Conservation (phyloP, 768 basidiomycete species). For the Zangia roseola region DNA sequence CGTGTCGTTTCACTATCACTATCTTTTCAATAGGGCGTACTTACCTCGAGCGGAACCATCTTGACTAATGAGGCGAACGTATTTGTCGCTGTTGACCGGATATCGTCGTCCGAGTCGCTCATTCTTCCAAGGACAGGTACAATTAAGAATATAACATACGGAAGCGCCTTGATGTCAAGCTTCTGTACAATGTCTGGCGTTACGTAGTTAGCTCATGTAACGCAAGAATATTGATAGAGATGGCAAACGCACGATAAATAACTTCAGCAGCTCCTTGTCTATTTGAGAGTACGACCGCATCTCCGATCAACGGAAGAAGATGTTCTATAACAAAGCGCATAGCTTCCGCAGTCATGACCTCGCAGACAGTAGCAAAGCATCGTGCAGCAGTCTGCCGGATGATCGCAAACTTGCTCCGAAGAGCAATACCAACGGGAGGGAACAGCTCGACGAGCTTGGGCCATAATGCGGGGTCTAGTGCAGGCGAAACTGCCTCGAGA, state of each 20-base stretch:
- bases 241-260: slow-evolving; percentile 75
- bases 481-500: slow-evolving; percentile 76
- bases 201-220: slow-evolving; percentile 11
- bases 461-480: slow-evolving; percentile 70
- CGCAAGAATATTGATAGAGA: not conserved
- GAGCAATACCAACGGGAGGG: slow-evolving; percentile 70
- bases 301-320: slow-evolving; percentile 78
- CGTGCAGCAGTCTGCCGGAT: slow-evolving; percentile 85
- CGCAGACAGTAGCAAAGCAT: slow-evolving; percentile 85
- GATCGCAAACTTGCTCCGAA: slow-evolving; percentile 87
- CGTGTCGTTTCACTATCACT: not conserved
- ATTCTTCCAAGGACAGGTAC: slow-evolving; percentile 96
- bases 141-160: slow-evolving; percentile 95
- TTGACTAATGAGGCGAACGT: slow-evolving; percentile 97
- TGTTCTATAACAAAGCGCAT: slow-evolving; percentile 90
- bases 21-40: slow-evolving; percentile 11
- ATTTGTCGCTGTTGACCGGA: slow-evolving; percentile 92
- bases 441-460: slow-evolving; percentile 68
- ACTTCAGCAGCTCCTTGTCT: slow-evolving; percentile 90
- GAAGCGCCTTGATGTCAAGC: slow-evolving; percentile 91
- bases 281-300: slow-evolving; percentile 68
- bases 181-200: slow-evolving; percentile 81
- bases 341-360: slow-evolving; percentile 78
- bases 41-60: slow-evolving; percentile 96
- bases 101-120: slow-evolving; percentile 92